phyloP scores from a whole-genome alignment of 805 yeast genomes.

The Candida nanaspora region DNA sequence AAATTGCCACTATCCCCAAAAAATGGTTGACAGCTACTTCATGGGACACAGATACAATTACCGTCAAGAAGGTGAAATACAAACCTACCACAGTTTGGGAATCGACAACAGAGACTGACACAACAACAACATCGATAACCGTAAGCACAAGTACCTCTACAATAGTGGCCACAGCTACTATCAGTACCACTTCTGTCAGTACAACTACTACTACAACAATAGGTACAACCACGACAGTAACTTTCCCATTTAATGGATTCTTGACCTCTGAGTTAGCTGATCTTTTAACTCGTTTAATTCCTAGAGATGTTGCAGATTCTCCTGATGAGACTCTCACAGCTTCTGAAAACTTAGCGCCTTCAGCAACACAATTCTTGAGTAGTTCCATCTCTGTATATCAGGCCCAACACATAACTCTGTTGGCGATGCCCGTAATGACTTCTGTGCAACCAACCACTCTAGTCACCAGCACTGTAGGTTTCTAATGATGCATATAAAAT shows the following conservation, averaged over 20 bases:
- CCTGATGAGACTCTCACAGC: not conserved
- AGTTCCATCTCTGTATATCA: too few species aligned
- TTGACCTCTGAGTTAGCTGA: not conserved
- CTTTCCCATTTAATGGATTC: conserved; percentile 1
- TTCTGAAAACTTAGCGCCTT: not conserved
- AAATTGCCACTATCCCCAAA: not conserved
- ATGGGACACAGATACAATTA: not conserved
- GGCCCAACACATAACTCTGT: too few species aligned
- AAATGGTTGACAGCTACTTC: not conserved
- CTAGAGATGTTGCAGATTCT: not conserved
- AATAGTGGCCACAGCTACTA: conserved; percentile 4
- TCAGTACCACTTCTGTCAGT: conserved; percentile 4
- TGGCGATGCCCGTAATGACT: too few species aligned
- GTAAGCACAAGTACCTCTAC: not conserved
- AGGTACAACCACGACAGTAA: conserved; percentile 4
- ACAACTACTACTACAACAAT: conserved; percentile 4
- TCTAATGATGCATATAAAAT: too few species aligned
- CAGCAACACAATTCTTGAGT: too few species aligned
- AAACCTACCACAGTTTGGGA: not conserved
- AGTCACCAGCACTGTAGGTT: too few species aligned
- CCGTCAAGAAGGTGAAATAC: not conserved
- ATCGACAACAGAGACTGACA: conserved; percentile 4
- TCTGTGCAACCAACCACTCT: too few species aligned
- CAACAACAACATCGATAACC: conserved; percentile 3
- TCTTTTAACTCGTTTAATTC: not conserved